Evolutionary conservation across 2,329 filamentous ascomycete species (phyloP), one percentile per base, ranked within the genome.

Genomic region (Phyllosticta citriasiana): DNA sequence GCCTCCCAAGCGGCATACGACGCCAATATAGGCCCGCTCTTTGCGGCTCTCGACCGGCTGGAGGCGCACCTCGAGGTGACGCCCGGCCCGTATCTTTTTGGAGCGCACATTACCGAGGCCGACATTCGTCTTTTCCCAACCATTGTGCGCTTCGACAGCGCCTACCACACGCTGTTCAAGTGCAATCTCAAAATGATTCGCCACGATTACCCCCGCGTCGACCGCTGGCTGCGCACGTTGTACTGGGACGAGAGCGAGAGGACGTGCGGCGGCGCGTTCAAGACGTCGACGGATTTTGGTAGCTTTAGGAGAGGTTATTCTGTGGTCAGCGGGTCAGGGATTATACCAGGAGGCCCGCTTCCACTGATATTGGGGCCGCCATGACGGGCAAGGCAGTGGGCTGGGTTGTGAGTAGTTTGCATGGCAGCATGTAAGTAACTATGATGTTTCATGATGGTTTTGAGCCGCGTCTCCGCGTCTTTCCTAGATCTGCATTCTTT

Each of bases 1-100:
- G 92, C 87, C 2, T 88, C 86, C 0, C 87, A 93, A 74, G 84
- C 84, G 66, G 91, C 91, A 1, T 96, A 97, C 74, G 88, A 93
- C 70, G 80, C 81, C 63, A 87, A 88, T 68, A 86, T 95, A 1
- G 73, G 72, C 8, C 77, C 80, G 0, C 81, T 97, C 10, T 97
- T 96, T 73, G 79, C 82, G 63, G 85, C 86, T 0, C 84, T 97
- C 10, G 89, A 95, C 75, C 80, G 82, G 26, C 82, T 87, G 4
- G 92, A 97, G 77, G 77, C 80, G 63, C 86, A 92, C 69, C 80
- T 96, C 9, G 69, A 71, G 1, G 64, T 76, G n/a, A 71, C 74
- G 0, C 47, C 56, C 19, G 71, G 76, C 2, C 87, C 87, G 1
- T 96, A 82, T 70, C 89, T 88, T 72, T 91, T 92, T 64, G 91